These are phyloP conservation scores for Solanum okadae DNA, from an alignment of 257 asterid genomes.

Conservation along the genomic window DNA sequence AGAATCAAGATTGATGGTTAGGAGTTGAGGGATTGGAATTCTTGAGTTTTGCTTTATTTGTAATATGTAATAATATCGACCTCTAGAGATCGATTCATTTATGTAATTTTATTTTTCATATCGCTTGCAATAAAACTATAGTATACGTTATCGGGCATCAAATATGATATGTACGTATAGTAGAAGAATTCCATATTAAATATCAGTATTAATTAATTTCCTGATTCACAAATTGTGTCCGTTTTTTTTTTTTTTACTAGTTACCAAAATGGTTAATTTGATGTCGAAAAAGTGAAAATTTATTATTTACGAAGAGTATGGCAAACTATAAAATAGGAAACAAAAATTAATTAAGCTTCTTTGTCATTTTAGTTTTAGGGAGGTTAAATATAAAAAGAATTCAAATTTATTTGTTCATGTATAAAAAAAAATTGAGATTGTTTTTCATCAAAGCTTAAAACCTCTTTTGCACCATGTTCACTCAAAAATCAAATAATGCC, in stretches of 20 bases:
- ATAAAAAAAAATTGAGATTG: too few species aligned
- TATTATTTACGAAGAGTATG: neutral
- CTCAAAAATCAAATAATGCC: too few species aligned
- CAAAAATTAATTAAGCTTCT: too few species aligned
- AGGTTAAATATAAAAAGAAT: too few species aligned
- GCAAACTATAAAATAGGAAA: neutral
- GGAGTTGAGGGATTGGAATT: neutral
- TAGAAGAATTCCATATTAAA: neutral
- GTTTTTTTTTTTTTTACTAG: neutral
- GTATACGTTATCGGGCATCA: neutral
- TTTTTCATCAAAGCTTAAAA: too few species aligned
- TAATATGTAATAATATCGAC: neutral
- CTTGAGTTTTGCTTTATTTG: neutral
- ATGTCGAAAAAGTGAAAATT: neutral
- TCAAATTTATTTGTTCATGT: too few species aligned
- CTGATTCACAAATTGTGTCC: neutral
- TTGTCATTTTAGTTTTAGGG: too few species aligned
- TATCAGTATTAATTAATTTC: neutral
- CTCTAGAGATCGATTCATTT: neutral
- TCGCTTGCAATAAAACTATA: neutral
- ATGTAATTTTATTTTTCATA: neutral
- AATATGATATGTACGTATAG: neutral
- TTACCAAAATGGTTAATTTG: neutral
- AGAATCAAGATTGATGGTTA: neutral
- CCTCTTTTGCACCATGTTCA: too few species aligned